Evolutionary conservation across 2,329 filamentous ascomycete genomes (phyloP), one percentile per base, ranked within the genome.

Genomic region (Paecilomyces variotii): DNA sequence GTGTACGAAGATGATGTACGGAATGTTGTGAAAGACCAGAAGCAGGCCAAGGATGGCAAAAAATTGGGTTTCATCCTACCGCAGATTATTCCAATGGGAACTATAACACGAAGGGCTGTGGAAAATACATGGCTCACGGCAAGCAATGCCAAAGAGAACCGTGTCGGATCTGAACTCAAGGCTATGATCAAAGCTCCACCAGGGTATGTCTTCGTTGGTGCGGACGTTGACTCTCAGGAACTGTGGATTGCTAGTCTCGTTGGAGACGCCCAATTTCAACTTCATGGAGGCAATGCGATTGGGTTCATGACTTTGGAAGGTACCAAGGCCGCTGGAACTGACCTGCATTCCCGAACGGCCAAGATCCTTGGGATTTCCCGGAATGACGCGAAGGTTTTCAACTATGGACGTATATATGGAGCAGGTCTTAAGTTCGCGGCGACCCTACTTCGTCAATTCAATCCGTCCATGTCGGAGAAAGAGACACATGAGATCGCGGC

Each of bases 231-330:
- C 71, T 97, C 92, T 1, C 87, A 99, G 72, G 94, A 99, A 73
- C 82, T 99, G 5, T 99, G 95, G 94, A 99, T 99, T 67, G 95
- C 94, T 2, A 96, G 91, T 72, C 81, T 99, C 1, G 85, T 99
- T 1, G 94, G 94, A 26, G 94, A 99, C 72, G 90, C 94, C 2
- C 91, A 92, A 26, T 99, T 99, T 78, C 88, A 91, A 68, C 80
- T 99, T 1, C 94, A 99, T 65, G 95, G 94, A 50, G 95, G 94
- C 56, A 97, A 97, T 70, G 94, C 95, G 1, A 90, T 99, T 59
- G 94, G 95, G 0, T 99, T 99, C 79, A 99, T 99, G 95, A 99
- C 94, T 0, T 80, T 99, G 0, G 95, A 99, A 76, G 93, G 94
- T 12, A 94, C 91, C 55, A 97, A 99, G 75, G 87, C 91, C 4